These are phyloP conservation scores for Glomus cerebriforme DNA, from an alignment of 192 early-diverging fungal genomes.

Conservation along the genomic window DNA sequence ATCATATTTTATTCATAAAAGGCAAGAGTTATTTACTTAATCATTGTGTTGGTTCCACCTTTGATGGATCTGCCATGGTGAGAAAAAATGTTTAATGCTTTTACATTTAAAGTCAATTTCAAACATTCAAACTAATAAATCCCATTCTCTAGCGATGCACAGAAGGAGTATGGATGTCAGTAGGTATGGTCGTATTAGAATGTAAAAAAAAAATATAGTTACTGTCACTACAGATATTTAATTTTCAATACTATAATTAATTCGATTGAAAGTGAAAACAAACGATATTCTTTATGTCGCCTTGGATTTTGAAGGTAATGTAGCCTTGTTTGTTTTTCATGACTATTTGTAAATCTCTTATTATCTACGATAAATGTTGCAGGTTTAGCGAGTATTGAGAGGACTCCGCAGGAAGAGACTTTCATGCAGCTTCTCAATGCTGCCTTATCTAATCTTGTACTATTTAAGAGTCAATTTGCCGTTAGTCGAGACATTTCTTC, in stretches of 20 bases:
- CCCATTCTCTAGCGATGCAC: slow-evolving; percentile 30
- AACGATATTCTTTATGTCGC: slow-evolving; percentile 34
- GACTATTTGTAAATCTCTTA: neutral
- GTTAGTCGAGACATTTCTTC: slow-evolving; percentile 33
- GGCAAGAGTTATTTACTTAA: slow-evolving; percentile 34
- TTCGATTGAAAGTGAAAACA: slow-evolving; percentile 3
- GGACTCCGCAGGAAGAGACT: slow-evolving; percentile 30
- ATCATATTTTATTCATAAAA: neutral
- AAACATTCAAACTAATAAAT: neutral
- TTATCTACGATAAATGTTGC: neutral
- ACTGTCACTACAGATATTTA: neutral
- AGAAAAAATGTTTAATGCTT: neutral
- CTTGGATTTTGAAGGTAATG: slow-evolving; percentile 36
- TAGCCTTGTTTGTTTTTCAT: neutral
- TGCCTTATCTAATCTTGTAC: slow-evolving; percentile 27
- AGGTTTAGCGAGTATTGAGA: slow-evolving; percentile 31
- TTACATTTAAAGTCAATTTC: neutral
- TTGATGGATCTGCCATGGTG: slow-evolving; percentile 36
- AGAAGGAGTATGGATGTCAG: slow-evolving; percentile 34
- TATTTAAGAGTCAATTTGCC: slow-evolving; percentile 35
- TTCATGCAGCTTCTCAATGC: slow-evolving; percentile 24
- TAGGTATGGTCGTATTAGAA: neutral
- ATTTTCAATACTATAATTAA: neutral
- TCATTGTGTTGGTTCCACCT: slow-evolving; percentile 24
- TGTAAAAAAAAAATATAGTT: neutral